Base-by-base conservation (phyloP, 192 early-diverging fungal species). In the Chytriomyces sp. region DNA sequence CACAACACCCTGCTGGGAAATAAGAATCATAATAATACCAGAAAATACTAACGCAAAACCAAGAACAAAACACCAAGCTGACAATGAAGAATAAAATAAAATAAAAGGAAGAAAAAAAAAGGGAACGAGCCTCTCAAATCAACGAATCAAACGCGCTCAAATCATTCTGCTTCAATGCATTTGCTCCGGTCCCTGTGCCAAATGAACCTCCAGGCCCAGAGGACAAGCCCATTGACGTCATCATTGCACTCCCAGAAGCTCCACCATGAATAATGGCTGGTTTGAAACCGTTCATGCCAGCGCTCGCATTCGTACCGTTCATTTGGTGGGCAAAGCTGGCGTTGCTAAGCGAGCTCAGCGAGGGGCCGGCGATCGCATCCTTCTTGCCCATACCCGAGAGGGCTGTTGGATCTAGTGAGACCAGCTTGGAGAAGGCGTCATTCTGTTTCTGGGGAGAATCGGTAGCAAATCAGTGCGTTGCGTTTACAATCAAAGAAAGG, bases 321-420 rank as follows among this genome's bases (percentile, higher is more conserved):
- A 46, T 18, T 45, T 67, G 26, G 6, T 57, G 53, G 20, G 53
- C 53, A 57, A 44, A 43, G 46, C 44, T 26, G 43, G 66, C 23
- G 44, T 28, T 43, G 24, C 16, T 16, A 47, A 67, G 20, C 7
- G 43, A 57, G 49, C 49, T 71, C 69, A 71, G 45, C 0, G 26
- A 44, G 10, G 69, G 69, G 18, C 69, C 69, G 8, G 49, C 44
- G 11, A 47, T 23, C 10, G 18, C 35, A 6, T 50, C 84, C 64
- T 78, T 77, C 61, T 78, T 82, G 28, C 77, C 82, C 45, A 59
- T 20, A 1, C 80, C 74, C 5, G 77, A 61, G 35, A 87, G 76
- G 0, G 84, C 72, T 20, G 45, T 79, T 5, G 86, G 72, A 69
- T 87, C 83, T 10, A 87, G 76, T 2, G 86, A 84, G 6, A 87